Base-by-base conservation (phyloP, 495 filamentous ascomycete species). In the Trichoderma parareesei region DNA sequence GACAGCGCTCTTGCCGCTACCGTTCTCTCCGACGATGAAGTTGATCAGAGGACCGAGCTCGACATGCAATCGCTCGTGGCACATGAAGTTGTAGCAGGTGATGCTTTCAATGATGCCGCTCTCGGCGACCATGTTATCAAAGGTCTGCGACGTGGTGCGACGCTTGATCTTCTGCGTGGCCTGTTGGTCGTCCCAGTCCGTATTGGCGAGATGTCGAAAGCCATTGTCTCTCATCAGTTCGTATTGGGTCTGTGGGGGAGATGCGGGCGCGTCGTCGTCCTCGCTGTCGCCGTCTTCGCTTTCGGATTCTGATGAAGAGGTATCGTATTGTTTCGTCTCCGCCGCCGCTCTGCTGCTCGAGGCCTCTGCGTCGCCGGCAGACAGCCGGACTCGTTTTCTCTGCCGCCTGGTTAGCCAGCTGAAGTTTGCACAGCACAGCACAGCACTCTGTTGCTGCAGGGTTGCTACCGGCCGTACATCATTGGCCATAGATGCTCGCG, bases 1-100 rank as follows among this genome's bases (percentile, higher is more conserved):
- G 27, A 98, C 87, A 33, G 94, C 94, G 72, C 93, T 97, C 78
- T 99, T 99, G n/a, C 94, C 94, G 70, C 94, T 98, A 48, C 94
- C 94, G 74, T 99, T 99, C 71, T 96, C 91, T 3, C 94, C 94
- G 64, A 96, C 91, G 61, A 99, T 92, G 75, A 98, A 99, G 73
- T 98, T 99, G 68, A 98, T 94, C 5, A 97, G 81, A 0, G 94
- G 93, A 0, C 94, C 93, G 18, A 99, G 79, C 46, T 88, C 83
- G 60, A 96, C 88, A 63, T 87, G 82, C 16, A 98, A 85, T 65
- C 86, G 86, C 18, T 81, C 76, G 71, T 99, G 94, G 70, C 93
- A 97, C 94, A 98, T 96, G 73, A 96, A 96, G 71, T 96, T 97
- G 65, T 87, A 85, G 73, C 90, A 95, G 61, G 84, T 88, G 42